phyloP scores from a whole-genome alignment of 805 yeast species.

The Saturnispora sekii region DNA sequence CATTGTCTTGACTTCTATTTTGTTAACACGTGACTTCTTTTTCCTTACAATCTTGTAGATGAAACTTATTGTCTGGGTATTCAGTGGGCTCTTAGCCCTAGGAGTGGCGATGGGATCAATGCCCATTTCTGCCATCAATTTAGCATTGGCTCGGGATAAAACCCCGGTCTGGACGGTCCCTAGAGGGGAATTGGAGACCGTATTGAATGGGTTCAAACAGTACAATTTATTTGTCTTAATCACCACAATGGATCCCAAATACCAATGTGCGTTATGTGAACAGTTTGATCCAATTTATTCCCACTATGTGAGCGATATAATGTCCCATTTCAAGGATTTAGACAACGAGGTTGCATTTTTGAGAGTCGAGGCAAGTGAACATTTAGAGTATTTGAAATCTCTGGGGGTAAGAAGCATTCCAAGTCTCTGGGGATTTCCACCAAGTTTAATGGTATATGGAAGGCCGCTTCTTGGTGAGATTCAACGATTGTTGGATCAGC shows the following conservation, averaged over 20 bases:
- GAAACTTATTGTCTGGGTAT: too few relatives aligned
- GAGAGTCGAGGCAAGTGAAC: conserved; percentile 41
- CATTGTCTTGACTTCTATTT: too few relatives aligned
- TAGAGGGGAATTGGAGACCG: conserved; percentile 29
- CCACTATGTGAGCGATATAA: conserved; percentile 35
- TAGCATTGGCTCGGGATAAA: background rate
- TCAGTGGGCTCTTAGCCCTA: too few relatives aligned
- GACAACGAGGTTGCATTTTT: conserved; percentile 34
- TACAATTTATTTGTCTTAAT: conserved; percentile 43
- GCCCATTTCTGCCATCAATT: conserved; percentile 2
- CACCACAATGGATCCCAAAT: conserved; percentile 37
- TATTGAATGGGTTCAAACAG: conserved; percentile 40
- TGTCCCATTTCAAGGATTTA: conserved; percentile 33
- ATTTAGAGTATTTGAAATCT: conserved; percentile 31
- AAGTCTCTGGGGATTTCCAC: conserved; percentile 56
- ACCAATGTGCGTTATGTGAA: conserved; percentile 40
- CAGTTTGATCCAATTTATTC: conserved; percentile 33
- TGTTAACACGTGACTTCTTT: too few relatives aligned
- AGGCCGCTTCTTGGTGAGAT: conserved; percentile 1
- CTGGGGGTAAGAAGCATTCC: conserved; percentile 47
- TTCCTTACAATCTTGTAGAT: too few relatives aligned
- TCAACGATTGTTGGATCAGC: background rate
- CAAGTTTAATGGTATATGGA: conserved; percentile 10
- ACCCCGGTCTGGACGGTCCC: conserved; percentile 21
- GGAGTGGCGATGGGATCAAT: background rate